Conservation (phyloP, 192 early-diverging fungal species). For the Backusella macrospora region DNA sequence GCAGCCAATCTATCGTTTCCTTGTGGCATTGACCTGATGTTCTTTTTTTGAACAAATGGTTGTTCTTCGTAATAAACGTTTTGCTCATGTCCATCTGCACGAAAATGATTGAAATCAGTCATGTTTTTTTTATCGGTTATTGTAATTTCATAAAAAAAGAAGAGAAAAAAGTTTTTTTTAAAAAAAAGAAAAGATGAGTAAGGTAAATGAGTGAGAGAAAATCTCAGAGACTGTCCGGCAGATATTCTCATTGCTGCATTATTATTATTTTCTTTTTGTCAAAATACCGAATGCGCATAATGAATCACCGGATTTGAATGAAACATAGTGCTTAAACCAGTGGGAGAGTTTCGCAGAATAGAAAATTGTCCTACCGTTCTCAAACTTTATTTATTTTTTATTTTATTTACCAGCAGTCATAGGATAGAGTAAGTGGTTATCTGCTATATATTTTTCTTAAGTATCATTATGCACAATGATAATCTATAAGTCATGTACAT, state of each 20-base stretch:
- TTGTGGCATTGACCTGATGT: conserved; percentile 24
- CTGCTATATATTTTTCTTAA: too few species aligned
- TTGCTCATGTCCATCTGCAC: not conserved
- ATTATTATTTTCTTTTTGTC: not conserved
- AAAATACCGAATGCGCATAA: conserved; percentile 8
- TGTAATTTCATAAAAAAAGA: conserved; percentile 6
- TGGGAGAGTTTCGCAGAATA: conserved; percentile 12
- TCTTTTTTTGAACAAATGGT: not conserved
- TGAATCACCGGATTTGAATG: conserved; percentile 15
- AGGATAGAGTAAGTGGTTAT: not conserved
- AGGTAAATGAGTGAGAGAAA: too few species aligned
- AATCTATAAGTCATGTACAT: too few species aligned
- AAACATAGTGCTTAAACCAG: conserved; percentile 6
- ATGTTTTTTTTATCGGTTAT: conserved; percentile 27
- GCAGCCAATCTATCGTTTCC: conserved; percentile 31
- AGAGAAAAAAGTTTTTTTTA: not conserved
- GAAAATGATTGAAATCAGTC: conserved; percentile 12
- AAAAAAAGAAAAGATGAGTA: not conserved
- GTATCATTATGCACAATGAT: too few species aligned
- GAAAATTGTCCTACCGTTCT: not conserved
- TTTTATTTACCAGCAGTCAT: not conserved
- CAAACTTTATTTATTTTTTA: not conserved
- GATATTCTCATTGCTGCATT: not conserved
- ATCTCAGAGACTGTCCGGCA: not conserved
- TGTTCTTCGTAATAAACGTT: not conserved